Conservation (phyloP, 805 yeast species). For the Metschnikowia lachancei region DNA sequence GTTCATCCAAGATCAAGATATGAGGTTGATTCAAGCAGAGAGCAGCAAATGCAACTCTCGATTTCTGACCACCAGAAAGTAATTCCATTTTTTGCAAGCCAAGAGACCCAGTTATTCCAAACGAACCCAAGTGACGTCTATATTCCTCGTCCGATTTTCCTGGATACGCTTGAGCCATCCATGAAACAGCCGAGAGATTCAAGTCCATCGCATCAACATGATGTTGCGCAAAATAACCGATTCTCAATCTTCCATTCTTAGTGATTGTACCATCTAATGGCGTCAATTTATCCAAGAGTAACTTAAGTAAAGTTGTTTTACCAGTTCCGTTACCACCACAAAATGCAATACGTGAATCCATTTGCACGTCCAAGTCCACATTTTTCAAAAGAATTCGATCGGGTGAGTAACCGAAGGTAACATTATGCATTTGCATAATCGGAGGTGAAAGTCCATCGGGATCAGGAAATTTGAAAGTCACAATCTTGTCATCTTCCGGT, state of each 20-base stretch:
- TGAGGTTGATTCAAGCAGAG: slow-evolving; percentile 89
- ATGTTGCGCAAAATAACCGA: slow-evolving; percentile 97
- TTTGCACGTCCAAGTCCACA: slow-evolving; percentile 86
- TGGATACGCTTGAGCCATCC: slow-evolving; percentile 88
- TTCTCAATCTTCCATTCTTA: slow-evolving; percentile 80
- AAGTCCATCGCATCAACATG: slow-evolving; percentile 98
- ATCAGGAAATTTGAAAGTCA: slow-evolving; percentile 90
- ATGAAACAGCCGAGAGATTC: slow-evolving; percentile 77
- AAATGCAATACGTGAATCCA: slow-evolving; percentile 92
- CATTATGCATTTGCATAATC: slow-evolving; percentile 80
- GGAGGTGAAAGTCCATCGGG: slow-evolving; percentile 94
- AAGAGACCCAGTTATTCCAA: slow-evolving; percentile 93
- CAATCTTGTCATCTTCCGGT: slow-evolving; percentile 86
- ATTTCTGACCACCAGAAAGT: slow-evolving; percentile 96
- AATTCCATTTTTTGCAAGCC: slow-evolving; percentile 88
- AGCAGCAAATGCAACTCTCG: slow-evolving; percentile 97
- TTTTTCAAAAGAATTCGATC: slow-evolving; percentile 61
- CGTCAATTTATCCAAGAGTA: slow-evolving; percentile 71
- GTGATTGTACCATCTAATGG: slow-evolving; percentile 80
- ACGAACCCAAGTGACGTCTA: slow-evolving; percentile 93
- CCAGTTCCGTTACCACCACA: slow-evolving; percentile 99
- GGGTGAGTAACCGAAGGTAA: slow-evolving; percentile 78
- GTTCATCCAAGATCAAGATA: slow-evolving; percentile 90
- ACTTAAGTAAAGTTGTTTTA: slow-evolving; percentile 89
- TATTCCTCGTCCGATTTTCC: slow-evolving; percentile 96